A percentile compares a stretch with the other conserved stretches of the same genome.
phyloP scores from a whole-genome alignment of 495 filamentous ascomycete genomes.

The Annulohypoxylon stygium region DNA sequence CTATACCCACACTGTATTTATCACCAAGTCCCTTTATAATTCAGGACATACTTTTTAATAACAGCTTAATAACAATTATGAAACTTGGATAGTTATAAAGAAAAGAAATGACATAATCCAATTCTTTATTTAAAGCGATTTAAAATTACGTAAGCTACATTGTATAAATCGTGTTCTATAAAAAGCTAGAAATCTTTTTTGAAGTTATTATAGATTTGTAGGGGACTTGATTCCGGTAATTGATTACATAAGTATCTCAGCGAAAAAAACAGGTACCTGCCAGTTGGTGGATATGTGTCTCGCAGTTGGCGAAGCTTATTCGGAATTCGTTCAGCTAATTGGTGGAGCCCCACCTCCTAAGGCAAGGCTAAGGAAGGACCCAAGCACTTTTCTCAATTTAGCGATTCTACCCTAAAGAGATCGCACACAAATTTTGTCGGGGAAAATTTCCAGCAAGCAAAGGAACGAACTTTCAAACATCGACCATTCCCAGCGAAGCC shows the following conservation, averaged over 20 bases:
- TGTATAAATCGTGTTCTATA: no score
- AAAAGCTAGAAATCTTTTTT: no score
- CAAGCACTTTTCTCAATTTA: slow-evolving; percentile 33
- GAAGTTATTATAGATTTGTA: no score
- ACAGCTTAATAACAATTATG: no score
- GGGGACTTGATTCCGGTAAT: background rate
- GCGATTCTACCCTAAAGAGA: slow-evolving; percentile 47
- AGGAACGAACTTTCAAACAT: slow-evolving; percentile 26
- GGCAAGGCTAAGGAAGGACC: slow-evolving; percentile 17
- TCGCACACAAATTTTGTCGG: slow-evolving; percentile 46
- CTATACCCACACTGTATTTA: no score
- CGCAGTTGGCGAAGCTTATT: slow-evolving; percentile 4
- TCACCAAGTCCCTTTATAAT: no score
- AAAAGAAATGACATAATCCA: no score
- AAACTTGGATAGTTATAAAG: no score
- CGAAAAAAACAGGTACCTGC: background rate
- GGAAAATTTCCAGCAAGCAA: slow-evolving; percentile 37
- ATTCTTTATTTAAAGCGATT: no score
- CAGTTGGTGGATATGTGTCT: background rate
- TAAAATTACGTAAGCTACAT: no score
- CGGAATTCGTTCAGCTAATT: slow-evolving; percentile 29
- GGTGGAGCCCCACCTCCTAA: slow-evolving; percentile 33
- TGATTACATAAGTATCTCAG: no score
- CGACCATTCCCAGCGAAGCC: slow-evolving; percentile 36
- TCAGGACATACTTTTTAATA: no score